Percentiles rank a stretch among this genome's conserved stretches.
Conservation (phyloP, 2,329 filamentous ascomycete genomes). For the Aschersonia sp. region DNA sequence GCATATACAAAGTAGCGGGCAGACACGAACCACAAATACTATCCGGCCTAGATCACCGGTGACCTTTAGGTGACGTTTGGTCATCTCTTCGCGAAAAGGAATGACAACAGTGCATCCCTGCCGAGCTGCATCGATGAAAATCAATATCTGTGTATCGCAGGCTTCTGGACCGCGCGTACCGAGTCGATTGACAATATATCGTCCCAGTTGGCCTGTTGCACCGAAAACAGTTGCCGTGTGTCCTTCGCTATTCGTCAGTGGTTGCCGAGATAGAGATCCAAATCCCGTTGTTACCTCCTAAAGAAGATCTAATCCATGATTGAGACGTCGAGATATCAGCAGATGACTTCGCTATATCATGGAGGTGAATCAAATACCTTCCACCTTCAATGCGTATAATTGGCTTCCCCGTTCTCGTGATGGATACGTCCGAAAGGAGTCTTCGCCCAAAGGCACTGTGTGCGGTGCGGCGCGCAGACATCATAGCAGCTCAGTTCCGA, state of each 20-base stretch:
- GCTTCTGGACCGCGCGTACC: slow-evolving; percentile 28
- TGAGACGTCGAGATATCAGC: no score
- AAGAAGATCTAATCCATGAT: slow-evolving; percentile 46
- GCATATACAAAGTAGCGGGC: no score
- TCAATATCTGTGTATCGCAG: neutral
- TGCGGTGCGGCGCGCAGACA: slow-evolving; percentile 35
- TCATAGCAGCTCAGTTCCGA: slow-evolving; percentile 10
- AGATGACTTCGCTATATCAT: no score
- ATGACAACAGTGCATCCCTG: slow-evolving; percentile 90
- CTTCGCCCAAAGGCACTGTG: slow-evolving; percentile 34
- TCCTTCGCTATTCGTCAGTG: slow-evolving; percentile 35
- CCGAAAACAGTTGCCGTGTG: slow-evolving; percentile 97
- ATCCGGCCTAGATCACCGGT: slow-evolving; percentile 87
- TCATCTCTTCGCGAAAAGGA: slow-evolving; percentile 93
- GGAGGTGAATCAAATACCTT: slow-evolving; percentile 37
- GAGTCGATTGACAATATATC: slow-evolving; percentile 94
- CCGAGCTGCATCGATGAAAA: slow-evolving; percentile 41
- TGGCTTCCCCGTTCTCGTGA: slow-evolving; percentile 92
- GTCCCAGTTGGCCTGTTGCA: slow-evolving; percentile 85
- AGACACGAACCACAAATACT: slow-evolving; percentile 45
- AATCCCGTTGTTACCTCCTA: slow-evolving; percentile 52
- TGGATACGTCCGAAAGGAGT: slow-evolving; percentile 66
- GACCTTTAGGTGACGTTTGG: slow-evolving; percentile 91
- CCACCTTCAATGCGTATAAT: slow-evolving; percentile 81
- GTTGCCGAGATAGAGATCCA: neutral